Base-by-base conservation (phyloP, 2,329 filamentous ascomycete species). In the Achaetomium macrosporum region DNA sequence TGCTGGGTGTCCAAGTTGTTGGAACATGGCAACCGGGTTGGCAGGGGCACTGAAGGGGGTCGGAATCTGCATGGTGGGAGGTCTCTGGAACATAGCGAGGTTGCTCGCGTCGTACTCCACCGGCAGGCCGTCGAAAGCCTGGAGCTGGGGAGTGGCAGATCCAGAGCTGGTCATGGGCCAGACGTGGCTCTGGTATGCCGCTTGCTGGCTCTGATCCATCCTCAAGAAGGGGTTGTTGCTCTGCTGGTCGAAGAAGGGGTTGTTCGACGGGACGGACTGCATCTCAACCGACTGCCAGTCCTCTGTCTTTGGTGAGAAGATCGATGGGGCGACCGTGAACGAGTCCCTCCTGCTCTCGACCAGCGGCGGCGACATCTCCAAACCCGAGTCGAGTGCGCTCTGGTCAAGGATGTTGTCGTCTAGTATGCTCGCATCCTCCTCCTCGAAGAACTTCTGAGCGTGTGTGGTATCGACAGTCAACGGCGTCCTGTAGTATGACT, bases 131-230 rank as follows among this genome's bases (percentile, higher is more conserved):
- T 88, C 85, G 63, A 88, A 87, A 49, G 82, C 75, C 56, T 82
- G 83, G 56, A 90, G 82, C 45, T 59, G 57, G 15, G 87, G 86
- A 7, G 88, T 92, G 68, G 83, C 85, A 57, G 88, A 81, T 48
- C 83, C 86, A 25, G 87, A 87, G 62, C 74, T 78, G 61, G 82
- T 78, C 66, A 84, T 77, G 46, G 82, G 74, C 87, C 87, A 91
- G 57, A 74, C 42, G 64, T 72, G 74, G 62, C 56, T 66, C 51
- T 66, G 63, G 49, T 71, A 71, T 16, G 67, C 68, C 15, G 68
- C 70, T 17, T 58, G 69, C 58, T 80, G 77, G 51, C 67, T 67
- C 57, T 77, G 74, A 52, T 81, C 77, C 58, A 85, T 74, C 55
- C 82, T 81, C 72, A 84, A 78, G 73, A 87, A 91, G 46, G 82